phyloP scores from a whole-genome alignment of 257 asterid genomes.

The Scutellaria barbata region DNA sequence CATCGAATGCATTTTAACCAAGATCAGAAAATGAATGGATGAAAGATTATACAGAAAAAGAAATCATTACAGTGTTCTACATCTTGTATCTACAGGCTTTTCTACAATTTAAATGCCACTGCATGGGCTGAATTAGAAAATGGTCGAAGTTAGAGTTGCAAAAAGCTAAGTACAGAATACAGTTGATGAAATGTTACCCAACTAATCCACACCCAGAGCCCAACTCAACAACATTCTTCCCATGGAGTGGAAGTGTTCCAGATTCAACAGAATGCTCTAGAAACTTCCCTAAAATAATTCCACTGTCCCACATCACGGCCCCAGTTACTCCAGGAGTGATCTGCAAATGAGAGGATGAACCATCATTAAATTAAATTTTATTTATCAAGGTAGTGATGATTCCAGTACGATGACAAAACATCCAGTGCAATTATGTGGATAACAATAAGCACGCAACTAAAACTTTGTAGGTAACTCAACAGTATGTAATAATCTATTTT shows the following conservation, averaged over 20 bases:
- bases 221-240: constrained; percentile 80
- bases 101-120: background rate
- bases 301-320: constrained; percentile 98
- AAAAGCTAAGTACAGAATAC: background rate
- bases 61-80: too few relatives aligned
- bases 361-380: background rate
- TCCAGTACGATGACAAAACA: constrained; percentile 6
- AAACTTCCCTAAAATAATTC: constrained; percentile 85
- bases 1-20: background rate
- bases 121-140: background rate
- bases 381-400: background rate
- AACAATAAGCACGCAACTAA: background rate
- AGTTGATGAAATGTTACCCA: constrained; percentile 57
- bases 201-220: constrained; percentile 98
- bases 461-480: background rate
- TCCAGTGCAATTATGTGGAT: background rate
- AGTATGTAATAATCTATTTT: too few relatives aligned
- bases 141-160: constrained; percentile 10
- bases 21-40: background rate
- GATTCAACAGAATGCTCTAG: constrained; percentile 82
- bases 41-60: too few relatives aligned
- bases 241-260: constrained; percentile 61
- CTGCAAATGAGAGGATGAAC: constrained; percentile 43
- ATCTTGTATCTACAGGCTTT: background rate
- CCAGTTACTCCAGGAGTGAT: constrained; percentile 95